phyloP scores from a whole-genome alignment of 768 basidiomycete species.

The Suillus subluteus region DNA sequence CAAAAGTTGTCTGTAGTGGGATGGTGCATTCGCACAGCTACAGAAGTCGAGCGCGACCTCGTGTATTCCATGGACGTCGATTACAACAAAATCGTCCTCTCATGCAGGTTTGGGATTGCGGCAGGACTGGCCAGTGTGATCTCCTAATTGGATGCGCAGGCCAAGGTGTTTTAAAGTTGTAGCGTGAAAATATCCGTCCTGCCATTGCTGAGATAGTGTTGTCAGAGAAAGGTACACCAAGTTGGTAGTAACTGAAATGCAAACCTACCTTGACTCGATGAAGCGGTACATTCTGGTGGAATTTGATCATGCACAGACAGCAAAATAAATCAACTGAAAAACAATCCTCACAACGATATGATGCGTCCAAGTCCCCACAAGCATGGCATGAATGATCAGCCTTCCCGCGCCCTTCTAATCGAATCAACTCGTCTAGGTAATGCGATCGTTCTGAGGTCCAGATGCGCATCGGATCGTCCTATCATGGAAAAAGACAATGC shows the following conservation, averaged over 20 bases:
- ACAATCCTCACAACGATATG: conserved; percentile 16
- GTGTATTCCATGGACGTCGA: conserved; percentile 18
- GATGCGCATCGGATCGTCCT: not conserved
- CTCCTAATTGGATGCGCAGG: conserved; percentile 26
- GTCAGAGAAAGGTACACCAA: not conserved
- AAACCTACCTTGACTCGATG: conserved; percentile 23
- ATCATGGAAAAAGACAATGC: not conserved
- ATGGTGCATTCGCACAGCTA: conserved; percentile 16
- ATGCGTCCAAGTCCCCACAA: not conserved
- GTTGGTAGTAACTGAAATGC: not conserved
- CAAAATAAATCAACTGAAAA: conserved; percentile 15
- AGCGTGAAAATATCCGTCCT: conserved; percentile 17
- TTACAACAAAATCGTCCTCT: conserved; percentile 19
- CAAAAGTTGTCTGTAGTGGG: conserved; percentile 35
- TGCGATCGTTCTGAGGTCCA: conserved; percentile 2
- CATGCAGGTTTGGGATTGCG: not conserved
- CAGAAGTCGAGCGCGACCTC: conserved; percentile 25
- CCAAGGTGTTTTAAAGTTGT: conserved; percentile 21
- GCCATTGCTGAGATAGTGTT: conserved; percentile 22
- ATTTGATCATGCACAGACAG: not conserved
- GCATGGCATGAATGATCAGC: not conserved
- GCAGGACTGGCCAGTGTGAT: conserved; percentile 16
- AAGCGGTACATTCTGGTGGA: conserved; percentile 17
- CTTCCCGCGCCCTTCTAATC: conserved; percentile 10
- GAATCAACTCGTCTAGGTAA: conserved; percentile 12